These are phyloP conservation scores for Bryoglossum gracile DNA, from an alignment of 495 filamentous ascomycete genomes.

Conservation along the genomic window DNA sequence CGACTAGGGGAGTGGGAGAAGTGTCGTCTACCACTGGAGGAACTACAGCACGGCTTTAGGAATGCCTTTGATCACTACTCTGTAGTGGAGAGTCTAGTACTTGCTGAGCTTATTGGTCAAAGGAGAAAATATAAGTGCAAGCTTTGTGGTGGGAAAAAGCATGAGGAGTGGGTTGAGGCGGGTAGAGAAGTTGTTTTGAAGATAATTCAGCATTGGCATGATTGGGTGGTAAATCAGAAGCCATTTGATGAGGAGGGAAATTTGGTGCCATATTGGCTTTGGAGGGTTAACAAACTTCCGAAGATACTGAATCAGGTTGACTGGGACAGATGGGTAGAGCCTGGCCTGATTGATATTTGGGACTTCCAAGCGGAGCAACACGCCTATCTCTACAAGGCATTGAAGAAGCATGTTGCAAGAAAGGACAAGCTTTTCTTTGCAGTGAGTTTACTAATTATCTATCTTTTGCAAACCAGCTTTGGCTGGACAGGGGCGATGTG, in stretches of 20 bases:
- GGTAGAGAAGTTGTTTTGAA: not conserved
- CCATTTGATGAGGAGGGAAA: conserved; percentile 3
- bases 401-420: not conserved
- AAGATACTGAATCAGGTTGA: not conserved
- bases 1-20: not conserved
- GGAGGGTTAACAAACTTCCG: not conserved
- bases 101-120: not conserved
- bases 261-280: conserved; percentile 2
- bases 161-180: conserved; percentile 3
- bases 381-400: not conserved
- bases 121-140: conserved; percentile 3
- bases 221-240: not conserved
- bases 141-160: not conserved
- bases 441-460: too few relatives aligned
- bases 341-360: not conserved
- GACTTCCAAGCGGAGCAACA: not conserved
- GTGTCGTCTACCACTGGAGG: not conserved
- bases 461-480: too few relatives aligned
- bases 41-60: not conserved
- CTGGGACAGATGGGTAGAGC: conserved; percentile 5
- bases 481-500: too few relatives aligned
- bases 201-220: not conserved
- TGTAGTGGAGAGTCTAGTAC: not conserved
- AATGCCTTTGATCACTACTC: conserved; percentile 1
- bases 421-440: too few relatives aligned